These are phyloP conservation scores for Graphium sp. DNA, from an alignment of 2,329 filamentous ascomycete species.

Conservation along the genomic window DNA sequence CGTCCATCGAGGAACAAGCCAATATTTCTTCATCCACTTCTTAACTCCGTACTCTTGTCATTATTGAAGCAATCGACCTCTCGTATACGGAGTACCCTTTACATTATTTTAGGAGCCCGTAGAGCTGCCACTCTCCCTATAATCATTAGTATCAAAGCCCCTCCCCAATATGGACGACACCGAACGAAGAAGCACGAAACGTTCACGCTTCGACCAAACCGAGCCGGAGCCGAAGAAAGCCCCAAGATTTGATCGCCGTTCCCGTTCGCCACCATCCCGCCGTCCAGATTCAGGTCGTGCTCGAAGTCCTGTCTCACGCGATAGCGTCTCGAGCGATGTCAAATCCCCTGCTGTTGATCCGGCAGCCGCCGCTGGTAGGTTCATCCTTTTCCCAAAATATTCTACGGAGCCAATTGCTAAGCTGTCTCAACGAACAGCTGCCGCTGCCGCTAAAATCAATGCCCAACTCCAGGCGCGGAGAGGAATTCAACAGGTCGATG, in stretches of 20 bases:
- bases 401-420: not conserved
- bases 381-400: not conserved
- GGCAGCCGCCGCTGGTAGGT: constrained; percentile 59
- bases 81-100: too few relatives aligned
- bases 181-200: constrained; percentile 57
- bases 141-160: too few relatives aligned
- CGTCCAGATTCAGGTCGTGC: constrained; percentile 57
- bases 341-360: constrained; percentile 45
- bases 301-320: constrained; percentile 55
- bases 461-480: constrained; percentile 73
- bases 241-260: constrained; percentile 83
- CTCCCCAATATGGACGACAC: constrained; percentile 53
- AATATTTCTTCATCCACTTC: too few relatives aligned
- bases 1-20: too few relatives aligned
- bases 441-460: constrained; percentile 78
- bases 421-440: constrained; percentile 33
- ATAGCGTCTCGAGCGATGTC: constrained; percentile 18
- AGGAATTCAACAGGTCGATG: constrained; percentile 78
- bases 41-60: too few relatives aligned
- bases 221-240: constrained; percentile 61
- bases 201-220: constrained; percentile 87
- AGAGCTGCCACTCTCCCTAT: too few relatives aligned
- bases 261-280: constrained; percentile 59
- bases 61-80: too few relatives aligned
- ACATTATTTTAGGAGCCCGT: too few relatives aligned